phyloP scores from a whole-genome alignment of 202 grass and related monocot species.

The Tripidium arundinaceum region DNA sequence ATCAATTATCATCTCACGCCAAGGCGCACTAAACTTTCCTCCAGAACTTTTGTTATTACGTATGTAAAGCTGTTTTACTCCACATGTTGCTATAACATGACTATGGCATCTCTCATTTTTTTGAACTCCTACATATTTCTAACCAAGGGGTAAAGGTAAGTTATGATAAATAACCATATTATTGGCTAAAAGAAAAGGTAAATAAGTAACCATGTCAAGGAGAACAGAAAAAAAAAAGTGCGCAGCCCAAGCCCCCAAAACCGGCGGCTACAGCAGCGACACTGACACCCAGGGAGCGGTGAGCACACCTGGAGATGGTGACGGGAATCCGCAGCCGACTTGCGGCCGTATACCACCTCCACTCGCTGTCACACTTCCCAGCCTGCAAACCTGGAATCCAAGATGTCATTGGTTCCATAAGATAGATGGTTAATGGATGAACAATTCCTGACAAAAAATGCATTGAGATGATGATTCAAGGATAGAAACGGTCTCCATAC shows the following conservation, averaged over 20 bases:
- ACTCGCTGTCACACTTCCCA: slow-evolving; percentile 1
- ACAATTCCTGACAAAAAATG: rapidly evolving
- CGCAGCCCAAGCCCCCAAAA: background rate
- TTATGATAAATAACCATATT: background rate
- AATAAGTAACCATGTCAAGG: background rate
- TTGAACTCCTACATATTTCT: background rate
- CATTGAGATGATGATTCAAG: background rate
- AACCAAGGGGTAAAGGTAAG: background rate
- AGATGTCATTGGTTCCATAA: background rate
- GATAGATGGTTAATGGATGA: background rate
- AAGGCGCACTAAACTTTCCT: too few species aligned
- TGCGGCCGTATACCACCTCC: background rate
- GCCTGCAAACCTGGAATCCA: background rate
- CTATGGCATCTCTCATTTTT: background rate
- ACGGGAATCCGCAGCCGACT: slow-evolving; percentile 23
- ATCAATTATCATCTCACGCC: rapidly evolving
- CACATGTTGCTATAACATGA: too few species aligned
- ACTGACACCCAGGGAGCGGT: background rate
- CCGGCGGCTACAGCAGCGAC: background rate
- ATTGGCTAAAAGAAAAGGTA: background rate
- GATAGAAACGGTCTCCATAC: background rate
- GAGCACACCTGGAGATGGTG: background rate
- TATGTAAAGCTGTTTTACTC: too few species aligned
- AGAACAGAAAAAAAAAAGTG: background rate
- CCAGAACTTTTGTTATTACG: background rate